Percentiles rank a stretch among this genome's conserved stretches.
phyloP scores from a whole-genome alignment of 371 early-diverging fungal species.

The Rhizopus delemar region DNA sequence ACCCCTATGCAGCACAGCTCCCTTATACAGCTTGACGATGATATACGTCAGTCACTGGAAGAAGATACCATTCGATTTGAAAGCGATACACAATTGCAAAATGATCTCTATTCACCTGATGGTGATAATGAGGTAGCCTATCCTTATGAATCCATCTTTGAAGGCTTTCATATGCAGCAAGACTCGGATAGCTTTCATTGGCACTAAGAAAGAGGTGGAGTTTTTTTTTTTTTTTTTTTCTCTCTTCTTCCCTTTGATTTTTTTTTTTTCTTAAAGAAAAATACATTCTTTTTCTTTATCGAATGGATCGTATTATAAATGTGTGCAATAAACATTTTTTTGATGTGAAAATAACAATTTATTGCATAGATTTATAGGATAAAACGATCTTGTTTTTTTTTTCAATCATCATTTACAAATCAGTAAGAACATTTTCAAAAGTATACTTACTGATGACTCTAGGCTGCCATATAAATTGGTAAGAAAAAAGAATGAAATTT shows the following conservation, averaged over 20 bases:
- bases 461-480: too few species aligned
- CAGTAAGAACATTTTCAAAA: too few species aligned
- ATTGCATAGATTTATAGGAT: too few species aligned
- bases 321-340: too few species aligned
- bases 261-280: conserved; percentile 27
- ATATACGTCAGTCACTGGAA: conserved; percentile 2
- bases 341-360: too few species aligned
- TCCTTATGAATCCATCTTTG: conserved; percentile 49
- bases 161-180: conserved; percentile 7
- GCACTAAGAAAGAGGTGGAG: background rate
- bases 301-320: too few species aligned
- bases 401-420: too few species aligned
- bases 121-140: conserved; percentile 64
- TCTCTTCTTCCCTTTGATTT: background rate
- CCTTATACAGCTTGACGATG: conserved; percentile 49
- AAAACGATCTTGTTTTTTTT: too few species aligned
- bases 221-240: too few species aligned
- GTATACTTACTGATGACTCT: too few species aligned
- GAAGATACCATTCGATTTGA: conserved; percentile 27
- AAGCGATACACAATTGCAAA: conserved; percentile 14
- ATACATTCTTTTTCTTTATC: too few species aligned
- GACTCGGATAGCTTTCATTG: background rate
- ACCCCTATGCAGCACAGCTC: conserved; percentile 31
- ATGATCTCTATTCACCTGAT: conserved; percentile 58
- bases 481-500: conserved; percentile 2